phyloP scores from a whole-genome alignment of 2,329 filamentous ascomycete genomes.

The Fusarium fujikuroi region DNA sequence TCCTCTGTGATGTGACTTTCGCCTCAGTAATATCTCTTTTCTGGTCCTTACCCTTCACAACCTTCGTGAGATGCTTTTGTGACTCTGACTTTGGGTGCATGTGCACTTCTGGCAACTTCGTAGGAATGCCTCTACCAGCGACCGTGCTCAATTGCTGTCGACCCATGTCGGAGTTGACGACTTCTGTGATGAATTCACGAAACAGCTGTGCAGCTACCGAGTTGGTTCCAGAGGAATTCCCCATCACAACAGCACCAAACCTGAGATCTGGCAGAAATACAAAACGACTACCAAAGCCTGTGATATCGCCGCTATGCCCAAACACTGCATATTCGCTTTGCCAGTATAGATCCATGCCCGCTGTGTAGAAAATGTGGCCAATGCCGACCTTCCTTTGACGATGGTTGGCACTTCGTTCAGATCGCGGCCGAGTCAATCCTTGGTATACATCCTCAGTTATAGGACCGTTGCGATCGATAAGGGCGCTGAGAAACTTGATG shows the following conservation, averaged over 20 bases:
- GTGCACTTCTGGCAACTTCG: accelerated
- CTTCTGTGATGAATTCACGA: constrained; percentile 37
- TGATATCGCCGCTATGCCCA: constrained; percentile 40
- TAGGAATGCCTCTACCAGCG: accelerated
- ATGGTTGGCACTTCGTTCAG: constrained; percentile 21
- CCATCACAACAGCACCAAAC: constrained; percentile 43
- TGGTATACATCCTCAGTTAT: constrained; percentile 40
- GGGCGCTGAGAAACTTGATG: constrained; percentile 44
- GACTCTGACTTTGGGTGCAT: background rate
- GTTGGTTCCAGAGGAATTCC: constrained; percentile 36
- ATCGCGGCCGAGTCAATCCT: constrained; percentile 36
- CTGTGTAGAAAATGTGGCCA: constrained; percentile 27
- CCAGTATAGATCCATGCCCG: constrained; percentile 39
- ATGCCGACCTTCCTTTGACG: constrained; percentile 17
- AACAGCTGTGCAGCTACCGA: constrained; percentile 30
- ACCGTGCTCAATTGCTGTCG: background rate
- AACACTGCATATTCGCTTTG: constrained; percentile 40
- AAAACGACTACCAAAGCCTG: constrained; percentile 42
- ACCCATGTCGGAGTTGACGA: background rate
- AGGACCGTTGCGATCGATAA: constrained; percentile 40
- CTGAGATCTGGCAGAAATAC: constrained; percentile 43
- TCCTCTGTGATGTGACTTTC: background rate
- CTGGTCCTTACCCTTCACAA: accelerated
- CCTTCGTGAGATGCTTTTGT: accelerated
- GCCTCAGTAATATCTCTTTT: no score